These are phyloP conservation scores for Fulvia fulva DNA, from an alignment of 2,329 filamentous ascomycete species.

Conservation along the genomic window DNA sequence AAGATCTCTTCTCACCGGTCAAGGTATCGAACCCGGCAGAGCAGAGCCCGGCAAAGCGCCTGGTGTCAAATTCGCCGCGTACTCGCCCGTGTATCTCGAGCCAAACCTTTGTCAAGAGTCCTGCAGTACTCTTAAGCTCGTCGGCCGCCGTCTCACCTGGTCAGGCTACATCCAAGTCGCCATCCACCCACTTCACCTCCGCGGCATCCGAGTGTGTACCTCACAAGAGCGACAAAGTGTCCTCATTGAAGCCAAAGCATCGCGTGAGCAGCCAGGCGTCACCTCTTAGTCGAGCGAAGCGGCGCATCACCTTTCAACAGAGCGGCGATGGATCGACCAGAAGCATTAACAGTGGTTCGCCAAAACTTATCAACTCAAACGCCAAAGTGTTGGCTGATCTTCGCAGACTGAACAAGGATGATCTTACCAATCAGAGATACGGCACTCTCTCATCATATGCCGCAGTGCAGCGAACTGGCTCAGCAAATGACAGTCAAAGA, in stretches of 20 bases:
- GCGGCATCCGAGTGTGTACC: background rate
- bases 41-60: constrained; percentile 6
- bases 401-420: constrained; percentile 13
- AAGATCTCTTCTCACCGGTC: constrained; percentile 37
- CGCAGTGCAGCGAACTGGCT: background rate
- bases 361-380: constrained; percentile 14
- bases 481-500: background rate
- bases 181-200: constrained; percentile 6
- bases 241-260: constrained; percentile 1
- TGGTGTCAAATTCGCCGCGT: constrained; percentile 18
- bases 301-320: constrained; percentile 17
- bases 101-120: constrained; percentile 30
- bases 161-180: background rate
- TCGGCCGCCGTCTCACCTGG: background rate
- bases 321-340: constrained; percentile 11
- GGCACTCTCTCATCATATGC: constrained; percentile 12
- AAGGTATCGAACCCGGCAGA: constrained; percentile 18
- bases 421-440: constrained; percentile 1
- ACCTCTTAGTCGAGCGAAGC: constrained; percentile 7
- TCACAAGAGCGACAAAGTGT: background rate
- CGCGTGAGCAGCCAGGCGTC: constrained; percentile 8
- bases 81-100: constrained; percentile 33
- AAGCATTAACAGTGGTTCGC: background rate
- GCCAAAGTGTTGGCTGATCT: constrained; percentile 27
- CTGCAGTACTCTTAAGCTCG: background rate